Base-by-base conservation (phyloP, 1,139 yeast species). In the Blastobotrys petasosporus region DNA sequence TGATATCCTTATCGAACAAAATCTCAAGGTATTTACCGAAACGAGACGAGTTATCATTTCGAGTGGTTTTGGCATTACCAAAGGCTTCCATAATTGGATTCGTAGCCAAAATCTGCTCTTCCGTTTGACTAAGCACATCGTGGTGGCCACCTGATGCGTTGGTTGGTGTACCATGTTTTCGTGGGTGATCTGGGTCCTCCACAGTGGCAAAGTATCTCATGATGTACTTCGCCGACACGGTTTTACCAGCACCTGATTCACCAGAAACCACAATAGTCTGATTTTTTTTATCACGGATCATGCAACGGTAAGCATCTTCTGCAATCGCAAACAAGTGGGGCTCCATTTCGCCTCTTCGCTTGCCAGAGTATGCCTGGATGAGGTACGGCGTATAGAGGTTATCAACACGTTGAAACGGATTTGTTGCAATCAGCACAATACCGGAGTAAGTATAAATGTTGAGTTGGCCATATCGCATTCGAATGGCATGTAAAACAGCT, bases 71-170 rank as follows among this genome's bases (percentile, higher is more conserved):
- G 11, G 98, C 97, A 64, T 92, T 92, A 74, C 98, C 98, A 66
- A 92, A 92, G 1, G 97, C 94, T 69, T 92, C 98, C 94, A 92
- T 88, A 57, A 92, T 92, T 4, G 98, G 98, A 64, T 92, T 92
- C 1, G 98, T 92, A 13, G 98, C 98, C 61, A 92, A 74, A 48
- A 92, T 94, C 68, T 86, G 96, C 62, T 86, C 84, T 68, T 92
- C 98, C 29, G 94, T 94, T 51, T 84, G 85, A 39, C 94, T 83
- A 83, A 92, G 82, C 56, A 87, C 94, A 41, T 81, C 77, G 51
- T 70, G 71, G 20, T 41, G 45, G 10, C 51, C 44, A 32, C 46
- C 31, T 3, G 36, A 12, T 29, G 37, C 48, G 33, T 6, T 16
- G 17, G 40, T 16, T 25, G 44, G 51, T 20, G 25, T 20, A 33